Evolutionary conservation across 768 basidiomycete species (phyloP), one percentile per base, ranked within the genome.

Genomic region (Mycena sanguinolenta): DNA sequence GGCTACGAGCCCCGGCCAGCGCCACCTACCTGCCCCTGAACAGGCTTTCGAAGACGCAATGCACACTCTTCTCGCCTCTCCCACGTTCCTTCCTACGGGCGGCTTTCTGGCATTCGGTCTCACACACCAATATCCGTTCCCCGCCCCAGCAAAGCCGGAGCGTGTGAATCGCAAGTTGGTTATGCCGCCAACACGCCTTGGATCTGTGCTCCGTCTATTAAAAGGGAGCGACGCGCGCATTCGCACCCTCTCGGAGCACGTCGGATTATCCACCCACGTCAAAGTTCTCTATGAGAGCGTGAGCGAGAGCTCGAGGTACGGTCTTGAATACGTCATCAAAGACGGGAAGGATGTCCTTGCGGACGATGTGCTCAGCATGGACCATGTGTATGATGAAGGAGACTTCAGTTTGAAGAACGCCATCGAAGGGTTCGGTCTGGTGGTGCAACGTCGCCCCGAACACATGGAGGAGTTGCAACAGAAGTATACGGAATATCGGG

Each of bases 101-200:
- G 61, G 67, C 3, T 25, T 69, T 9, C 42, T 69, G 3, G 69
- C 50, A 0, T 70, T 42, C 52, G 69, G 69, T 3, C 64, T 70
- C n/a, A 13, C 63, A 9, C 69, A 70, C 59, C 58, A 65, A 50
- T 70, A 70, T 19, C 64, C 69, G 0, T 55, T 70, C 12, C 66
- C 66, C 14, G 7, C 59, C 4, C 38, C 46, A 16, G n/a, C 49
- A 0, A 30, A 58, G 12, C 4, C 1, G 2, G 28, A 21, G 9
- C 13, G 8, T 28, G 30, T 30, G 12, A 16, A 53, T 17, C 9
- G 27, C 28, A 27, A 28, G 52, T 27, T 13, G 28, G 4, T 5
- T 27, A 53, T 53, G 52, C 52, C 55, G 2, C 34, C 55, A 8
- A 36, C n/a, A 21, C 52, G 52, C 13, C 53, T 58, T 6, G 36